Evolutionary conservation across 352 stramenopile genomes (phyloP).

Genomic region (Phytophthora pistaciae): DNA sequence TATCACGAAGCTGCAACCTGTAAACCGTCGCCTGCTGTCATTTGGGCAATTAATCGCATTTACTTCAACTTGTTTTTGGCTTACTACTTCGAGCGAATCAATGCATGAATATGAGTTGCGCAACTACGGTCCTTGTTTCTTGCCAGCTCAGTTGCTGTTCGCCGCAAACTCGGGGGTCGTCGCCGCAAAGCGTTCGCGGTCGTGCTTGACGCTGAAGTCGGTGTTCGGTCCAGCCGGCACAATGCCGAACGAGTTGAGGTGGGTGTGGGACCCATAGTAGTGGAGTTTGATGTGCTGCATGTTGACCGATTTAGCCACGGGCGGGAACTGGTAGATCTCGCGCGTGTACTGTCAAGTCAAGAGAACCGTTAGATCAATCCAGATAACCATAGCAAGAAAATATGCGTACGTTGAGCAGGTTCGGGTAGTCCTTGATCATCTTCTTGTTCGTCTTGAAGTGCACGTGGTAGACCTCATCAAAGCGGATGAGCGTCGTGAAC

Average conservation of each 20-base stretch:
- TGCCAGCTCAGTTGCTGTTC: slow-evolving; percentile 20
- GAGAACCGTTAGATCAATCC: slow-evolving; percentile 11
- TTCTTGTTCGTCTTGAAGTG: slow-evolving; percentile 93
- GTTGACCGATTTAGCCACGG: slow-evolving; percentile 89
- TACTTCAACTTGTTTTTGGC: slow-evolving; percentile 15
- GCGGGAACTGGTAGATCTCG: slow-evolving; percentile 94
- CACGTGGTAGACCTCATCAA: slow-evolving; percentile 87
- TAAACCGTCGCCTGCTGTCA: too few relatives aligned
- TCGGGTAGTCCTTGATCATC: slow-evolving; percentile 90
- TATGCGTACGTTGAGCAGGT: slow-evolving; percentile 74
- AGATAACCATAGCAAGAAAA: not conserved
- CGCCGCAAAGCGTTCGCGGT: slow-evolving; percentile 72
- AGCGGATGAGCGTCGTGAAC: slow-evolving; percentile 85
- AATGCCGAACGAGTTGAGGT: slow-evolving; percentile 95
- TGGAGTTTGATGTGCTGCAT: slow-evolving; percentile 98
- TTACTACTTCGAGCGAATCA: slow-evolving; percentile 10
- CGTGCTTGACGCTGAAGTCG: slow-evolving; percentile 64
- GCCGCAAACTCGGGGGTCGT: slow-evolving; percentile 42
- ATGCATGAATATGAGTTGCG: slow-evolving; percentile 16
- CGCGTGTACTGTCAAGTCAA: slow-evolving; percentile 62
- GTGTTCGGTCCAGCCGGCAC: slow-evolving; percentile 85
- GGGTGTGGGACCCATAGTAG: slow-evolving; percentile 96
- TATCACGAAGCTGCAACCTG: not conserved
- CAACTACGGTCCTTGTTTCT: not conserved
- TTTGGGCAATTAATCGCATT: not conserved